These are phyloP conservation scores for Colletotrichum shisoi DNA, from an alignment of 2,329 filamentous ascomycete genomes.

Conservation along the genomic window DNA sequence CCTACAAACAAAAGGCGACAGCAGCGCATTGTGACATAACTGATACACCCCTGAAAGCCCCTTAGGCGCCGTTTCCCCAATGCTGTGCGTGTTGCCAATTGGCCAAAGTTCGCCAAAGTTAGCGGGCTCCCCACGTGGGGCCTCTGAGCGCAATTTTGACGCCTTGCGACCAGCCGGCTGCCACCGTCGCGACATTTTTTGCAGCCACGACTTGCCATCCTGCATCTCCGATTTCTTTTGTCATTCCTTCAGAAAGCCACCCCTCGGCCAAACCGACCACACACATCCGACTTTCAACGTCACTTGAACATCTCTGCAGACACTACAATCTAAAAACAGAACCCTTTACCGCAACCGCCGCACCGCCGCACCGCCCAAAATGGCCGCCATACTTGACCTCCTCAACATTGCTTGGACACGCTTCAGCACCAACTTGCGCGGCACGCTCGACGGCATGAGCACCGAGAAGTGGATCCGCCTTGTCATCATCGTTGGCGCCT, in stretches of 20 bases:
- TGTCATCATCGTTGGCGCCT: constrained; percentile 74
- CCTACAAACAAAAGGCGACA: not conserved
- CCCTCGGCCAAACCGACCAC: not conserved
- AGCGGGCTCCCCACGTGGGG: constrained; percentile 30
- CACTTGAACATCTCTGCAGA: too few species aligned
- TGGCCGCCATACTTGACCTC: constrained; percentile 32
- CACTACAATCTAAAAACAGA: not conserved
- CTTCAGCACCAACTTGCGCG: constrained; percentile 56
- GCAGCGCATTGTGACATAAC: constrained; percentile 28
- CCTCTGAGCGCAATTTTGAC: constrained; percentile 30
- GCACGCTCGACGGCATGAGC: constrained; percentile 61
- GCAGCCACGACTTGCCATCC: constrained; percentile 2
- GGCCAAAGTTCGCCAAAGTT: not conserved
- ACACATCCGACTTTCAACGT: not conserved
- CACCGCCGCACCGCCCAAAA: constrained; percentile 10
- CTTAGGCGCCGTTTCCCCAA: constrained; percentile 15
- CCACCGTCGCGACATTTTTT: constrained; percentile 27
- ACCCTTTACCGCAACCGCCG: not conserved
- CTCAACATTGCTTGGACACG: constrained; percentile 26
- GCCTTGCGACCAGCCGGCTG: constrained; percentile 7
- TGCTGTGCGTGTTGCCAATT: constrained; percentile 21
- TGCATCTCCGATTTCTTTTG: constrained; percentile 23
- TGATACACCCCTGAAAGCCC: constrained; percentile 23
- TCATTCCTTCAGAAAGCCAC: constrained; percentile 12
- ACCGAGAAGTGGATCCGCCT: constrained; percentile 71